Conservation (phyloP, 2,329 filamentous ascomycete genomes). For the Diaporthe capsici region DNA sequence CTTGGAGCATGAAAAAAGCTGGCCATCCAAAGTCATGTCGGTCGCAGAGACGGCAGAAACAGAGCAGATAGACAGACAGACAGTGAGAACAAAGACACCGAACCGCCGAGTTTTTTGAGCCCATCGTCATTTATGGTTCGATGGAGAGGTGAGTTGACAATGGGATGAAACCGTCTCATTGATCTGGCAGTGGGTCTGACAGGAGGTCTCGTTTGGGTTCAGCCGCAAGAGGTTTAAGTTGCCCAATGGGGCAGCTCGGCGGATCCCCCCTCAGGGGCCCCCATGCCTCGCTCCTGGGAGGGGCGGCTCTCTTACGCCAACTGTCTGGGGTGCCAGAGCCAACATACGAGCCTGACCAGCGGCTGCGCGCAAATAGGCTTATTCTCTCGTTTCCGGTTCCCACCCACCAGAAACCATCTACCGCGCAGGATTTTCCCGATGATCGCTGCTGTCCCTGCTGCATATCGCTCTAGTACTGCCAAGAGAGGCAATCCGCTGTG, state of each 20-base stretch:
- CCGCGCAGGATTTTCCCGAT: constrained; percentile 31
- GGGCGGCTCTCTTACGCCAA: constrained; percentile 26
- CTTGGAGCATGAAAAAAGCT: not conserved
- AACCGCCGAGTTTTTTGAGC: constrained; percentile 12
- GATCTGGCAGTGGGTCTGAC: constrained; percentile 32
- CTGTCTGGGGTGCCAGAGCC: constrained; percentile 12
- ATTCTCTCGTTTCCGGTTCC: constrained; percentile 24
- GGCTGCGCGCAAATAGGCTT: not conserved
- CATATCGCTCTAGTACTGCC: constrained; percentile 28
- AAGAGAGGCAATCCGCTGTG: constrained; percentile 24
- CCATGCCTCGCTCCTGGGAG: constrained; percentile 22
- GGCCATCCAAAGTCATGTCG: constrained; percentile 18
- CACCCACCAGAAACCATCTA: constrained; percentile 26
- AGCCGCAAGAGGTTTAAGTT: constrained; percentile 30
- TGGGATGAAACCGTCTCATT: constrained; percentile 32
- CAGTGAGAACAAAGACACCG: not conserved
- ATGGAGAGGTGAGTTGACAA: constrained; percentile 22
- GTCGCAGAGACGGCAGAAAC: constrained; percentile 14
- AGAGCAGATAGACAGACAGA: not conserved
- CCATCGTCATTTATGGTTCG: constrained; percentile 15
- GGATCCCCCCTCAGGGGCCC: constrained; percentile 15
- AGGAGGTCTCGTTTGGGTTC: constrained; percentile 38
- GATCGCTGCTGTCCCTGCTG: constrained; percentile 32
- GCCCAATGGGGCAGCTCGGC: constrained; percentile 33
- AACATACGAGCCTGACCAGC: constrained; percentile 28